Evolutionary conservation across 768 basidiomycete genomes (phyloP).

Genomic region (Gautieria morchelliformis): DNA sequence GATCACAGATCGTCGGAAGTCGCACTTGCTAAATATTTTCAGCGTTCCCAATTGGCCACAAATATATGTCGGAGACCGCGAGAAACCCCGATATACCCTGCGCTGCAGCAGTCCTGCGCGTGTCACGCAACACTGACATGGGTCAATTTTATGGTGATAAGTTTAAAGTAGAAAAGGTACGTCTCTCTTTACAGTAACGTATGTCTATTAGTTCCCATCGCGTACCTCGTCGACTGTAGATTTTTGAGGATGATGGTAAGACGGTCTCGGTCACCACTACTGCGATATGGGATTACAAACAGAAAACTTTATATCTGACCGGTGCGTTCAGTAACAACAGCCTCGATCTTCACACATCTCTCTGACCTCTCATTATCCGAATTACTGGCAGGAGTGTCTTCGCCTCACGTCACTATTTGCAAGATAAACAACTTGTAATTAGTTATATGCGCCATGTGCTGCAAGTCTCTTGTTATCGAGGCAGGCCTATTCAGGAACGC

Average conservation of each 20-base stretch:
- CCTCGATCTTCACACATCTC: no score
- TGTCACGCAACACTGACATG: conserved; percentile 43
- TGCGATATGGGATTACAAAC: conserved; percentile 43
- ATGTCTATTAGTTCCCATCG: background rate
- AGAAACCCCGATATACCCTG: conserved; percentile 28
- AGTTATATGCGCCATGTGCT: no score
- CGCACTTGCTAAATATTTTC: background rate
- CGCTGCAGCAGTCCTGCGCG: conserved; percentile 41
- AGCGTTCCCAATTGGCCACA: conserved; percentile 36
- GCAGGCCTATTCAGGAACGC: no score
- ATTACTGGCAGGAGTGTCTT: no score
- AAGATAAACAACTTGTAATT: background rate
- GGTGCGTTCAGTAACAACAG: conserved; percentile 28
- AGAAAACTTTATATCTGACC: conserved; percentile 44
- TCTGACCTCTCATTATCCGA: no score
- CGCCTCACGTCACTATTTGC: background rate
- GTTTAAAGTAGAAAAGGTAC: conserved; percentile 48
- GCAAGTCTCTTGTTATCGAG: no score
- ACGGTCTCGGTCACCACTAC: conserved; percentile 48
- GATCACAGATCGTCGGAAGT: background rate
- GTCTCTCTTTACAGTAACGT: background rate
- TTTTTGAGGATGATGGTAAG: conserved; percentile 59
- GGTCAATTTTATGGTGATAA: conserved; percentile 51
- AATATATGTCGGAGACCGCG: conserved; percentile 29
- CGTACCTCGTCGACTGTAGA: conserved; percentile 27